Evolutionary conservation across 1,284 basidiomycete species (phyloP).

Genomic region (Apiotrichum montevideense): DNA sequence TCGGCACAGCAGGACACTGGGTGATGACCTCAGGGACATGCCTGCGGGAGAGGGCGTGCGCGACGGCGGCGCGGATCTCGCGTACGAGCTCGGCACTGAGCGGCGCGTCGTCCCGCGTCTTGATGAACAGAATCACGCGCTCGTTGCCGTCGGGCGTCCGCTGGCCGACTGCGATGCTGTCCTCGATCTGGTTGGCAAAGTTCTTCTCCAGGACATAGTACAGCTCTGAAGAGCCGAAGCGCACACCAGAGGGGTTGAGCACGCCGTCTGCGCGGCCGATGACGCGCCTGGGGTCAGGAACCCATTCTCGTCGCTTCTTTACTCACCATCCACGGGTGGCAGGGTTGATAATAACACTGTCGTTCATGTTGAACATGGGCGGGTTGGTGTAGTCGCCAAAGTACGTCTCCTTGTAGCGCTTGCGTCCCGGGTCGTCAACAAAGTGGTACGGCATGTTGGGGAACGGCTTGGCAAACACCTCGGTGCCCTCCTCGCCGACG

Average conservation of each 20-base stretch:
- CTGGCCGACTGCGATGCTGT: constrained; percentile 37
- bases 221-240: constrained; percentile 24
- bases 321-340: constrained; percentile 12
- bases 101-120: constrained; percentile 20
- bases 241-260: constrained; percentile 27
- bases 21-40: constrained; percentile 36
- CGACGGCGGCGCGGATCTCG: constrained; percentile 27
- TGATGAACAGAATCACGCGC: constrained; percentile 37
- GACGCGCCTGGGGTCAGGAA: constrained; percentile 2
- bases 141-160: constrained; percentile 30
- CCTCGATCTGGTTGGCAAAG: constrained; percentile 27
- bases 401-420: constrained; percentile 40
- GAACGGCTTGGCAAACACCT: constrained; percentile 37
- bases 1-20: constrained; percentile 21
- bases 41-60: constrained; percentile 23
- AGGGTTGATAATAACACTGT: constrained; percentile 18
- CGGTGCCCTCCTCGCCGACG: constrained; percentile 27
- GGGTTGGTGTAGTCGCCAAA: constrained; percentile 28
- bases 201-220: constrained; percentile 26
- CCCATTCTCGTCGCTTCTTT: background rate
- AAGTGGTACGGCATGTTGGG: constrained; percentile 37
- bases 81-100: constrained; percentile 15
- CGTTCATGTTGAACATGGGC: constrained; percentile 24
- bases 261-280: constrained; percentile 26
- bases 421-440: constrained; percentile 26